Evolutionary conservation across 2,329 filamentous ascomycete genomes (phyloP).

Genomic region (Stemphylium beticola): DNA sequence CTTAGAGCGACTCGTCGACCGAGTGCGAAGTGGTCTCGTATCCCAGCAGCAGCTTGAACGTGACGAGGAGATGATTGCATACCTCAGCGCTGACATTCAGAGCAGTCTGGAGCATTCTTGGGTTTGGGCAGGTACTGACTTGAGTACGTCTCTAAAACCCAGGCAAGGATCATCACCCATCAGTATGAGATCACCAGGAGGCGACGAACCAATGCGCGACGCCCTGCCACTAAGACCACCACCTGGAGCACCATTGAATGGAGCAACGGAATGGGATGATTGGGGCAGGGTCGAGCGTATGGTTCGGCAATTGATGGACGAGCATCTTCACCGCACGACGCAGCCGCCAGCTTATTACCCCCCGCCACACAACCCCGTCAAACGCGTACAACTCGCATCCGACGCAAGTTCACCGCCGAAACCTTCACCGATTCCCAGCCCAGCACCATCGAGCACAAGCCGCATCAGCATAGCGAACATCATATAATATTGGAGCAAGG

Average conservation of each 20-base stretch:
- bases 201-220: constrained; percentile 40
- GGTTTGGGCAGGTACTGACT: constrained; percentile 71
- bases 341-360: constrained; percentile 42
- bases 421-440: constrained; percentile 28
- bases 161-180: constrained; percentile 13
- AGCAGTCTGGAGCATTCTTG: constrained; percentile 77
- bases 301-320: constrained; percentile 61
- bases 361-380: constrained; percentile 46
- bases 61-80: constrained; percentile 89
- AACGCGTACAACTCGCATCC: constrained; percentile 45
- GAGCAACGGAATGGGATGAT: constrained; percentile 74
- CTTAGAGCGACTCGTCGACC: constrained; percentile 68
- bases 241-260: constrained; percentile 62
- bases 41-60: constrained; percentile 56
- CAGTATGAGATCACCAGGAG: constrained; percentile 22
- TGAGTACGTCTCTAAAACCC: constrained; percentile 2
- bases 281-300: constrained; percentile 77
- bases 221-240: constrained; percentile 56
- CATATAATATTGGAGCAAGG: constrained; percentile 34
- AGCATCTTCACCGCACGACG: constrained; percentile 47
- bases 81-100: constrained; percentile 86
- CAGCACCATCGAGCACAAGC: constrained; percentile 49
- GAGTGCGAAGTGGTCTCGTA: constrained; percentile 53
- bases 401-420: constrained; percentile 27
- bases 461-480: constrained; percentile 55